phyloP scores from a whole-genome alignment of 2,329 filamentous ascomycete genomes.

The Sphaerulina populicola region DNA sequence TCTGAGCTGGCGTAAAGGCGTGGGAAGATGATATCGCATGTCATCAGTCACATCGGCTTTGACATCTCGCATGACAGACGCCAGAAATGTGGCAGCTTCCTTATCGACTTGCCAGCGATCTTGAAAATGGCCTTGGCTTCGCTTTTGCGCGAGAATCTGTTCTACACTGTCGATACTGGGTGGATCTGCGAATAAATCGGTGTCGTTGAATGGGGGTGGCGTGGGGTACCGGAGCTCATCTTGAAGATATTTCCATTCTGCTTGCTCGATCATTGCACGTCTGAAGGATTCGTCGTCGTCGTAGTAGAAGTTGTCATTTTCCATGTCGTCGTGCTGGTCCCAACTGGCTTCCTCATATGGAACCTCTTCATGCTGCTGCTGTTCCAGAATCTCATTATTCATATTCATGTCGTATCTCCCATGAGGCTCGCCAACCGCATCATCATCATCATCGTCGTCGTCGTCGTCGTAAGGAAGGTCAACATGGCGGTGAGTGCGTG shows the following conservation, averaged over 20 bases:
- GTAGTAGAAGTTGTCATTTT: not conserved
- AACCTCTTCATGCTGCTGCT: not conserved
- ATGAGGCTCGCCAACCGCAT: not conserved
- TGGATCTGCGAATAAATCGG: slow-evolving; percentile 6
- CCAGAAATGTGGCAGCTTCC: slow-evolving; percentile 22
- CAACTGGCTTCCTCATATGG: not conserved
- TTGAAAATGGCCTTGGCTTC: not conserved
- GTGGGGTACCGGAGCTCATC: slow-evolving; percentile 2
- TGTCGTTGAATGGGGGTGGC: not conserved
- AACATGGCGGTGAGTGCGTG: no score
- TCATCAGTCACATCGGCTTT: slow-evolving; percentile 7
- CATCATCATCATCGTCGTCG: not conserved
- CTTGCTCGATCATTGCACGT: not conserved
- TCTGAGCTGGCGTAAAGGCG: slow-evolving; percentile 27
- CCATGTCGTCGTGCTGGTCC: not conserved
- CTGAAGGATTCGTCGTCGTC: slow-evolving; percentile 1
- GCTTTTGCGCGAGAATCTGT: not conserved
- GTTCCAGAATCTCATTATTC: not conserved
- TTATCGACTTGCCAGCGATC: slow-evolving; percentile 29
- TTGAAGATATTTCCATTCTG: slow-evolving; percentile 6
- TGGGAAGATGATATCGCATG: not conserved
- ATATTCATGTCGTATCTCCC: not conserved
- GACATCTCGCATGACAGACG: slow-evolving; percentile 12
- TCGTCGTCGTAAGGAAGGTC: not conserved
- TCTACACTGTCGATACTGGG: not conserved